Conservation (phyloP, 1,139 yeast species). For the Zygosaccharomyces pseudobailii region DNA sequence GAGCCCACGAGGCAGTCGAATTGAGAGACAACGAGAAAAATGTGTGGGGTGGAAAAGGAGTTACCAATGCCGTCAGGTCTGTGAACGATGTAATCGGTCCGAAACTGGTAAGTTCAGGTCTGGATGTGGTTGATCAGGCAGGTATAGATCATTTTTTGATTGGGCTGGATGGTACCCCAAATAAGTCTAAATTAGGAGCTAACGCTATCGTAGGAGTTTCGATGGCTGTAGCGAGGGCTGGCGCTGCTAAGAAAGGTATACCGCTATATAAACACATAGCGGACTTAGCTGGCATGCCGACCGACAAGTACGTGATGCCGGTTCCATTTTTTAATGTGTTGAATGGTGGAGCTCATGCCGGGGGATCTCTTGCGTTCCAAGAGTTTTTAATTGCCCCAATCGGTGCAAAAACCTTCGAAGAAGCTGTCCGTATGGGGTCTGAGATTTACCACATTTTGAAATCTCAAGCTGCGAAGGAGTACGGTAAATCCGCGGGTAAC, state of each 20-base stretch:
- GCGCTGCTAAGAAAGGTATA: conserved; percentile 80
- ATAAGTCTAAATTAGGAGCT: conserved; percentile 88
- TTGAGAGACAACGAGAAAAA: conserved; percentile 90
- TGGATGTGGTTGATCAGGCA: conserved; percentile 72
- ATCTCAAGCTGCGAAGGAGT: conserved; percentile 76
- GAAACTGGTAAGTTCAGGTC: conserved; percentile 64
- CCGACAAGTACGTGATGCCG: conserved; percentile 78
- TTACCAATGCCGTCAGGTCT: conserved; percentile 80
- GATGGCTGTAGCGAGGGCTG: conserved; percentile 87
- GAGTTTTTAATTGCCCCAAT: conserved; percentile 97
- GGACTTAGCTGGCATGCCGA: conserved; percentile 51
- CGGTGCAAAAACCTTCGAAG: conserved; percentile 79
- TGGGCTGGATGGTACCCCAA: conserved; percentile 92
- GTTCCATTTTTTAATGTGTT: conserved; percentile 95
- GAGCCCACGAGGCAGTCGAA: conserved; percentile 90
- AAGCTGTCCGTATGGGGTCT: conserved; percentile 89
- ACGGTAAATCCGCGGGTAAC: conserved; percentile 95
- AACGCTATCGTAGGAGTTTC: conserved; percentile 94
- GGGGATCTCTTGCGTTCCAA: conserved; percentile 96
- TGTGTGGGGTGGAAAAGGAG: conserved; percentile 95
- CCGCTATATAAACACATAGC: conserved; percentile 85
- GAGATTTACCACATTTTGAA: conserved; percentile 94
- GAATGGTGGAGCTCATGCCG: conserved; percentile 99
- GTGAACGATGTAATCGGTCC: conserved; percentile 87
- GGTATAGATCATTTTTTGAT: conserved; percentile 54